Evolutionary conservation across 257 asterid genomes (phyloP), one percentile per base, ranked within the genome.

Genomic region (Salvia splendens): DNA sequence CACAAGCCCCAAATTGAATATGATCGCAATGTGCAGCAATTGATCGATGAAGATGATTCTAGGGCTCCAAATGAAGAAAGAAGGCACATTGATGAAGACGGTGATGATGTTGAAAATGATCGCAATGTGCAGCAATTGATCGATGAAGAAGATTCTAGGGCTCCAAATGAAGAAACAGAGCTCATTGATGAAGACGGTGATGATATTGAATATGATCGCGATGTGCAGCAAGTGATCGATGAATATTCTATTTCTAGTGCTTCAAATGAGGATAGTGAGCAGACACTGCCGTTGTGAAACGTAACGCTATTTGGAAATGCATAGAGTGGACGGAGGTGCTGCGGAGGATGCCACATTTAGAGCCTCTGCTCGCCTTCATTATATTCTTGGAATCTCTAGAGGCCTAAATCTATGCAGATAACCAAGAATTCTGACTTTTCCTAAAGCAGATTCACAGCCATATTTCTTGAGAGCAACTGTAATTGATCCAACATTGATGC

Each of bases 301-400:
- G 62, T 63, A 68, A 65, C 8, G 14, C 38, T 12, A 83, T 81
- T 33, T 91, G 97, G 96, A 61, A 80, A 66, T 68, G 82, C 2
- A 42, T 88, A n/a, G 93, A 91, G 58, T 77, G 88, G 20, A 75
- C 83, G 89, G 93, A 81, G 15, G 84, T 76, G 52, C 86, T 91
- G 68, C 70, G 16, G 67, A 85, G 58, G 67, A 51, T 82, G 60
- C 97, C 97, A n/a, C 97, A 91, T 82, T 91, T 91, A 78, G 54
- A 53, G 61, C 91, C 96, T 8, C 63, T 91, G 64, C 67, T 33
- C 41, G 32, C 71, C 1, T 65, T 43, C 24, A 43, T 43, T 8
- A 38, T 53, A 45, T 67, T 40, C 64, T 52, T 42, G 62, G 72
- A 67, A 67, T 67, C 52, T 54, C 43, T 41, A 6, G 6, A 4